Percentiles rank a stretch among this genome's conserved stretches.
Conservation (phyloP, 2,329 filamentous ascomycete genomes). For the Apiospora hydei region DNA sequence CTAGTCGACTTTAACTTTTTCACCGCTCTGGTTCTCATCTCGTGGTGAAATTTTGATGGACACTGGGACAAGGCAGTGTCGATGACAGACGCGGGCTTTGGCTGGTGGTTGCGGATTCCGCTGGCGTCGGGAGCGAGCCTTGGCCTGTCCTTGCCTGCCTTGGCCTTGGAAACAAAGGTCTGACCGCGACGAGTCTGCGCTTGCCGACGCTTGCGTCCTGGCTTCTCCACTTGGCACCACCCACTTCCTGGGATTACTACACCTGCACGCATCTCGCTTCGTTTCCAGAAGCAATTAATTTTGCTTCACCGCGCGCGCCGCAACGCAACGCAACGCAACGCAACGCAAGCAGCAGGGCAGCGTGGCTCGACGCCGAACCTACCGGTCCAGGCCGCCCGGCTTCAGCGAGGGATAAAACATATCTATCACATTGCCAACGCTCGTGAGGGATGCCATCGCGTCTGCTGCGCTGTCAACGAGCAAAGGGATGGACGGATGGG, state of each 20-base stretch:
- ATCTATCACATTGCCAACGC: conserved; percentile 16
- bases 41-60: conserved; percentile 6
- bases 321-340: background rate
- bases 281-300: background rate
- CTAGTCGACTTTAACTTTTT: background rate
- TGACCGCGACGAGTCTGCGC: background rate
- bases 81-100: background rate
- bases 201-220: conserved; percentile 1
- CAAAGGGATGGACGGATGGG: background rate
- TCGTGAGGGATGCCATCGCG: conserved; percentile 7
- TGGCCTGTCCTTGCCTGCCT: no score
- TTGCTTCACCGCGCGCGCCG: background rate
- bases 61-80: background rate
- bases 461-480: conserved; percentile 1
- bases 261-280: background rate
- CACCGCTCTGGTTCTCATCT: background rate
- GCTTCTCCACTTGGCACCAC: conserved; percentile 1
- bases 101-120: background rate
- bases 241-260: background rate
- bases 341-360: background rate
- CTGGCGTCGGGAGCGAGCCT: background rate
- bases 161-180: background rate
- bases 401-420: background rate
- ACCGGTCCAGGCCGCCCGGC: background rate
- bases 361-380: background rate